Evolutionary conservation across 768 basidiomycete genomes (phyloP).

Genomic region (Candolleomyces eurysporus): DNA sequence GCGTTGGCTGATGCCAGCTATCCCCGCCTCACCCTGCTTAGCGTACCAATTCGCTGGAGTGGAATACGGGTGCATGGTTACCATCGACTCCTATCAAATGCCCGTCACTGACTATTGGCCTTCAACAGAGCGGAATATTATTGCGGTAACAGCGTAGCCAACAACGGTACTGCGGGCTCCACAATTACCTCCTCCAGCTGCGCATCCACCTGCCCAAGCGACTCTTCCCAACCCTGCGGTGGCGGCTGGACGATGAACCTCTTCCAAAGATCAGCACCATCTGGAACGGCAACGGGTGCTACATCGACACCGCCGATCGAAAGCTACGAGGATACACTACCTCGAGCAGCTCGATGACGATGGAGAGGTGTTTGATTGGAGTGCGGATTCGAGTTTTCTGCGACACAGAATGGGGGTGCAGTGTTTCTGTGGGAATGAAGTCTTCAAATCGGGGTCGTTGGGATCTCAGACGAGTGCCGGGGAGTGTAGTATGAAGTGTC

Average conservation of each 20-base stretch:
- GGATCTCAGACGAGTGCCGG: too few species aligned
- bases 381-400: slow-evolving; percentile 29
- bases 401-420: slow-evolving; percentile 28
- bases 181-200: slow-evolving; percentile 17
- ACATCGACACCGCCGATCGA: slow-evolving; percentile 18
- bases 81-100: too few species aligned
- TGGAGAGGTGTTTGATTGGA: slow-evolving; percentile 23
- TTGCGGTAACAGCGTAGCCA: slow-evolving; percentile 21
- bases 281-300: slow-evolving; percentile 33
- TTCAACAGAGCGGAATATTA: slow-evolving; percentile 22
- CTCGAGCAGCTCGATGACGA: slow-evolving; percentile 22
- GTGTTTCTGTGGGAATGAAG: slow-evolving; percentile 30
- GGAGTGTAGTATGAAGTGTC: too few species aligned
- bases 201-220: slow-evolving; percentile 14
- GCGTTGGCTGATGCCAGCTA: slow-evolving; percentile 17
- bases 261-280: slow-evolving; percentile 10
- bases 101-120: background rate
- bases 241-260: too few species aligned
- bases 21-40: slow-evolving; percentile 16
- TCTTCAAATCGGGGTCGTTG: too few species aligned
- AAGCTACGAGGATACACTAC: background rate
- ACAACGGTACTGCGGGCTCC: slow-evolving; percentile 19
- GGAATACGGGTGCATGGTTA: slow-evolving; percentile 17
- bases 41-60: slow-evolving; percentile 24
- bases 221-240: too few species aligned